Conservation (phyloP, 2,329 filamentous ascomycete genomes). For the Exophiala sideris region DNA sequence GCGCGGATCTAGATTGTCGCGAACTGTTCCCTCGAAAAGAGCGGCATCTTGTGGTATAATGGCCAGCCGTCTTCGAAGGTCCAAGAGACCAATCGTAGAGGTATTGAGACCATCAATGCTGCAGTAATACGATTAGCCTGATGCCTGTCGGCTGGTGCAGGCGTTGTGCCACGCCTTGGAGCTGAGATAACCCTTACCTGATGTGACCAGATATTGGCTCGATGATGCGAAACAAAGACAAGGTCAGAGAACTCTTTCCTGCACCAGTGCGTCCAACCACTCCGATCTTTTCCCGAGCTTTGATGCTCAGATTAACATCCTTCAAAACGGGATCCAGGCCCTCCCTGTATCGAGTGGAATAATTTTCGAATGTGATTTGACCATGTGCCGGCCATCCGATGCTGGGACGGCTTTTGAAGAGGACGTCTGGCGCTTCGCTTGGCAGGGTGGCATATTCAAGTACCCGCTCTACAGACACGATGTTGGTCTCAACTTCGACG, state of each 20-base stretch:
- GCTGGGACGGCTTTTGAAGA: constrained; percentile 79
- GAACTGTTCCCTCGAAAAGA: constrained; percentile 86
- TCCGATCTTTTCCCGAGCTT: constrained; percentile 95
- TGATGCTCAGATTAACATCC: constrained; percentile 87
- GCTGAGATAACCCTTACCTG: constrained; percentile 34
- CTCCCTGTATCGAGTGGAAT: constrained; percentile 87
- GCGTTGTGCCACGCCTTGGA: neutral
- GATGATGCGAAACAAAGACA: constrained; percentile 93
- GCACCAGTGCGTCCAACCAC: constrained; percentile 95
- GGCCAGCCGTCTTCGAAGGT: constrained; percentile 81
- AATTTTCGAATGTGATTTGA: constrained; percentile 85
- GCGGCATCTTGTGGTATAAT: constrained; percentile 98
- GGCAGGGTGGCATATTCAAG: constrained; percentile 90
- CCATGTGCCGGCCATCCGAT: constrained; percentile 90
- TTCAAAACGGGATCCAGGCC: constrained; percentile 90
- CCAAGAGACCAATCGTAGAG: constrained; percentile 81
- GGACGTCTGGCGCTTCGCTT: constrained; percentile 90
- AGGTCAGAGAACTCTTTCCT: constrained; percentile 89
- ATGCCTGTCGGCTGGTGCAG: neutral
- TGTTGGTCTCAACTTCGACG: constrained; percentile 99
- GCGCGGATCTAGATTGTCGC: constrained; percentile 92
- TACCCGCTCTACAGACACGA: constrained; percentile 95
- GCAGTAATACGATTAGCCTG: constrained; percentile 4
- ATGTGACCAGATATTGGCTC: constrained; percentile 80
- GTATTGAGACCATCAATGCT: constrained; percentile 88